Evolutionary conservation across 78 protist genomes (phyloP), one percentile per base, ranked within the genome.

Genomic region (Guillardia theta): DNA sequence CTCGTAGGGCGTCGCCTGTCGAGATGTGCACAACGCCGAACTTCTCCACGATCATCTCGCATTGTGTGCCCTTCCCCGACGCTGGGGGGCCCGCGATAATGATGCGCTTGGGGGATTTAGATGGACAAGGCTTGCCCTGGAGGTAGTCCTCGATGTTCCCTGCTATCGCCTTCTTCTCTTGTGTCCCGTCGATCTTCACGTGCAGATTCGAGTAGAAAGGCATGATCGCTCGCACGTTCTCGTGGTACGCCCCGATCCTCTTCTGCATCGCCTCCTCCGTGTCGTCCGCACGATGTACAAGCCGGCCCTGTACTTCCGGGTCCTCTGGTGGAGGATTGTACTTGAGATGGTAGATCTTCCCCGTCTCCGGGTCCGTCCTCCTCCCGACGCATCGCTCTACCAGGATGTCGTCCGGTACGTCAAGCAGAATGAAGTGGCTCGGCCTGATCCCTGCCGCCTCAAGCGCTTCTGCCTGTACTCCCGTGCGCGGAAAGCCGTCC

Each of bases 401-500:
- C 15, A 95, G 39, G 39, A 50, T 93, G 1, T 39, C 93, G 41
- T 94, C 95, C 33, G 94, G 94, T 24, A 95, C 97, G 48, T 83
- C 94, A 18, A 97, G 92, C 48, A 76, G 70, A 6, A 97, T 64
- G 15, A 97, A 93, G 33, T 19, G 41, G 33, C 53, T 62, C 19
- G 97, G 92, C 22, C 44, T 12, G 70, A 76, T n/a, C 19, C 96
- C 96, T 0, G 78, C 88, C 19, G 4, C 15, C 21, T 4, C 8
- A 27, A 97, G 47, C 53, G 95, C 90, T 4, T 50, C 54, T 6
- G 96, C 96, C 92, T 97, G 96, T 0, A 41, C 64, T 8, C 76
- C 93, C 2, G 95, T 92, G 46, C 98, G 94, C 15, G 98, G 98
- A 94, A 95, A 97, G n/a, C 98, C 98, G 78, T 97, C 98, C 21